These are phyloP conservation scores for Pseudocercospora vitis DNA, from an alignment of 2,329 filamentous ascomycete species.

Conservation along the genomic window DNA sequence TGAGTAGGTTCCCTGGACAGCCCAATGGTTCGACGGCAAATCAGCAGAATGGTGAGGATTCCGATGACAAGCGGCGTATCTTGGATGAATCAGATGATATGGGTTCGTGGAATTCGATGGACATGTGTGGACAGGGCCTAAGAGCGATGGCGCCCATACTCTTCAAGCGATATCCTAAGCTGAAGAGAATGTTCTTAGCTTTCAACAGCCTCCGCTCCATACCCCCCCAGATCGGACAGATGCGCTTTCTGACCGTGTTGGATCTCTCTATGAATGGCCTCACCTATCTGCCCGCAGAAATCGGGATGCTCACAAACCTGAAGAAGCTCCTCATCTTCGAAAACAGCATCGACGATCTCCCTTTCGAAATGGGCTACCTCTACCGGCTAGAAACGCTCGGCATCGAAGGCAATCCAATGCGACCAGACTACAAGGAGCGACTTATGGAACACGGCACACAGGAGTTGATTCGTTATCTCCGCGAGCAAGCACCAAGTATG, in stretches of 20 bases:
- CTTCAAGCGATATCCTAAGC: slow-evolving; percentile 78
- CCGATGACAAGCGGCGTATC: slow-evolving; percentile 61
- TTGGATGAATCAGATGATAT: slow-evolving; percentile 59
- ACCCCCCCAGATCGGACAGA: slow-evolving; percentile 76
- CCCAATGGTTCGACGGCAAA: slow-evolving; percentile 8
- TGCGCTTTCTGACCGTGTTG: slow-evolving; percentile 77
- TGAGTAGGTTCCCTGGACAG: slow-evolving; percentile 30
- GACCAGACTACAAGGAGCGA: slow-evolving; percentile 70
- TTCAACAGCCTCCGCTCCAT: slow-evolving; percentile 84
- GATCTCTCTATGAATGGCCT: slow-evolving; percentile 90
- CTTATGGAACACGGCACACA: slow-evolving; percentile 86
- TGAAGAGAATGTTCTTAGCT: slow-evolving; percentile 88
- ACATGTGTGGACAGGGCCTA: slow-evolving; percentile 93
- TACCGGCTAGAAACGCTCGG: slow-evolving; percentile 86
- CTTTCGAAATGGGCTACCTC: slow-evolving; percentile 82
- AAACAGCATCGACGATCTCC: slow-evolving; percentile 80
- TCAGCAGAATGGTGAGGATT: slow-evolving; percentile 52
- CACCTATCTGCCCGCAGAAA: slow-evolving; percentile 76
- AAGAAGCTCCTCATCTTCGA: slow-evolving; percentile 85
- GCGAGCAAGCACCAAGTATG: slow-evolving; percentile 82
- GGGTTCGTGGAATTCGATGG: slow-evolving; percentile 82
- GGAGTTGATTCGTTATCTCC: slow-evolving; percentile 76
- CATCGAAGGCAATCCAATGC: slow-evolving; percentile 86
- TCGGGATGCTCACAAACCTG: slow-evolving; percentile 94
- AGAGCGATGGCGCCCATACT: slow-evolving; percentile 76